These are phyloP conservation scores for Penicillium palitans DNA, from an alignment of 2,329 filamentous ascomycete genomes.

Conservation along the genomic window DNA sequence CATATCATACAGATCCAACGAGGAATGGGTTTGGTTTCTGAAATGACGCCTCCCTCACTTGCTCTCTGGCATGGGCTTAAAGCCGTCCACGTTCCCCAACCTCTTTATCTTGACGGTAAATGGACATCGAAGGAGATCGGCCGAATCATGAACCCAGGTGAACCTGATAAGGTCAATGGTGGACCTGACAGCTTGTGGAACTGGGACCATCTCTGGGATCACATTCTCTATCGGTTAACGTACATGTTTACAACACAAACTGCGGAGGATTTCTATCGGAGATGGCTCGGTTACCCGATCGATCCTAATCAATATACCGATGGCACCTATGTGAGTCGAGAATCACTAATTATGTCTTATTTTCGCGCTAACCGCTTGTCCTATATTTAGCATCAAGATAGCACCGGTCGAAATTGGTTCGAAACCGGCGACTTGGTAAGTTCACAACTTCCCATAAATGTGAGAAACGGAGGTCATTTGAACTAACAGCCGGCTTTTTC, in stretches of 20 bases:
- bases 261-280: neutral
- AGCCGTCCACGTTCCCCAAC: conserved; percentile 7
- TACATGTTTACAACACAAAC: neutral
- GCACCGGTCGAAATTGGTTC: neutral
- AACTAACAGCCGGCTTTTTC: neutral
- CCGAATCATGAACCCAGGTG: neutral
- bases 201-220: neutral
- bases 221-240: neutral
- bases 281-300: conserved; percentile 1
- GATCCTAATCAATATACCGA: neutral
- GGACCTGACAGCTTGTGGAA: neutral
- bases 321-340: neutral
- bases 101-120: neutral
- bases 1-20: neutral
- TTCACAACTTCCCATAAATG: neutral
- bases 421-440: neutral
- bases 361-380: neutral
- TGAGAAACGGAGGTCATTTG: neutral
- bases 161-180: neutral
- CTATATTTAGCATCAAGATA: neutral
- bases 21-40: neutral
- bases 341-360: neutral
- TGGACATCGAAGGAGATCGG: neutral
- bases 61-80: conserved; percentile 10
- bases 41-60: conserved; percentile 2